These are phyloP conservation scores for Trichoderma oligosporum DNA, from an alignment of 2,329 filamentous ascomycete species.

Conservation along the genomic window DNA sequence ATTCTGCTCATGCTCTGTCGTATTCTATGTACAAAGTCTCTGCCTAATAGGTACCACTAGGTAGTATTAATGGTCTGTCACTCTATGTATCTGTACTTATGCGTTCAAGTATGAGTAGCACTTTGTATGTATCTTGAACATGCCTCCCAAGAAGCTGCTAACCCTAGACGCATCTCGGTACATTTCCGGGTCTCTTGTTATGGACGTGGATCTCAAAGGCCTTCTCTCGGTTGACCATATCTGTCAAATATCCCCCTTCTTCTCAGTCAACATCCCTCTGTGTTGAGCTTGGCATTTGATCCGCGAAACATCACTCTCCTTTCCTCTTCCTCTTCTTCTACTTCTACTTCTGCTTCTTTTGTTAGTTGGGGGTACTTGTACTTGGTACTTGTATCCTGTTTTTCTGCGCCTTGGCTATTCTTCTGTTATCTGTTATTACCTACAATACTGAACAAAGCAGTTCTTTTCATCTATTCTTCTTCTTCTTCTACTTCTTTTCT, in stretches of 20 bases:
- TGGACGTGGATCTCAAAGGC: background rate
- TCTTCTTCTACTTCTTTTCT: too few relatives aligned
- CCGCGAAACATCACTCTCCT: background rate
- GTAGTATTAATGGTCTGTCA: too few relatives aligned
- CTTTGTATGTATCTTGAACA: background rate
- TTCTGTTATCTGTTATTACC: too few relatives aligned
- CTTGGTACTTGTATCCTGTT: background rate
- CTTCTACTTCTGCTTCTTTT: background rate
- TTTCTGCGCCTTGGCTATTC: background rate
- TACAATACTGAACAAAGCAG: too few relatives aligned
- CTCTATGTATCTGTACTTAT: conserved; percentile 7
- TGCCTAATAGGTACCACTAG: too few relatives aligned
- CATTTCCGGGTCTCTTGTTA: conserved; percentile 6
- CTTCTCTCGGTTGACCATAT: background rate
- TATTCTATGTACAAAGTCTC: too few relatives aligned
- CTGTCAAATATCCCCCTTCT: conserved; percentile 2
- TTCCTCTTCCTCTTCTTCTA: background rate
- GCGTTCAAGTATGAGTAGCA: too few relatives aligned
- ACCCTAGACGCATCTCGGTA: conserved; percentile 8
- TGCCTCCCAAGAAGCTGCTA: conserved; percentile 9
- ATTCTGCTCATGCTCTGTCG: conserved; percentile 1
- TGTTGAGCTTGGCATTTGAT: background rate
- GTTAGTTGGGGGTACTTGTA: background rate
- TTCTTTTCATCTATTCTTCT: too few relatives aligned
- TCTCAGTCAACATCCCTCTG: background rate